phyloP scores from a whole-genome alignment of 2,329 filamentous ascomycete genomes.

The Fusarium sp. region DNA sequence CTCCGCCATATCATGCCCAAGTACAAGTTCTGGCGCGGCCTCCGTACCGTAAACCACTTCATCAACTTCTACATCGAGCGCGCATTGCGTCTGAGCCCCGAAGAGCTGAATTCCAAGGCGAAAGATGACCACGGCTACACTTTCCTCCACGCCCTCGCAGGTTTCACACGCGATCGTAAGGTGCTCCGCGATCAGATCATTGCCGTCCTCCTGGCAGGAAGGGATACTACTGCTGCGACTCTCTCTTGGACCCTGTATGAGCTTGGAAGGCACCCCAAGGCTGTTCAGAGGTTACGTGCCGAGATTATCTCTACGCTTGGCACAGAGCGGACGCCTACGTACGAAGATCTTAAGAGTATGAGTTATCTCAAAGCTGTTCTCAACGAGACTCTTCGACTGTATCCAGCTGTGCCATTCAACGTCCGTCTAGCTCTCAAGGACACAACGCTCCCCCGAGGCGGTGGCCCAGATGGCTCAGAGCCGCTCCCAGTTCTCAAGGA shows the following conservation, averaged over 20 bases:
- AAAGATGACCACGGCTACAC: slow-evolving; percentile 80
- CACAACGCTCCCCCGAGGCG: slow-evolving; percentile 79
- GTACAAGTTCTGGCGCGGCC: slow-evolving; percentile 68
- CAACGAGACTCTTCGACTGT: slow-evolving; percentile 81
- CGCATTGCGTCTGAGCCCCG: slow-evolving; percentile 73
- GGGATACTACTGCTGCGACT: slow-evolving; percentile 87
- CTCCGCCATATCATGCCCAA: slow-evolving; percentile 72
- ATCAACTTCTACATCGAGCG: slow-evolving; percentile 82
- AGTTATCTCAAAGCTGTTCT: slow-evolving; percentile 80
- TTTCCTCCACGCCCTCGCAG: slow-evolving; percentile 86
- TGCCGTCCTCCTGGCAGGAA: slow-evolving; percentile 83
- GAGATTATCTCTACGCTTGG: slow-evolving; percentile 80
- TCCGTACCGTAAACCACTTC: slow-evolving; percentile 79
- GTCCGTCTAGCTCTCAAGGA: slow-evolving; percentile 77
- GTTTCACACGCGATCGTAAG: slow-evolving; percentile 77
- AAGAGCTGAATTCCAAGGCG: slow-evolving; percentile 77
- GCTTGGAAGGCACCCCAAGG: slow-evolving; percentile 75
- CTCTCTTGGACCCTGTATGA: slow-evolving; percentile 88
- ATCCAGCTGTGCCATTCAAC: slow-evolving; percentile 84
- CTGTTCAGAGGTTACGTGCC: slow-evolving; percentile 73
- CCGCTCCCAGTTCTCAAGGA: slow-evolving; percentile 76
- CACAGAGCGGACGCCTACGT: slow-evolving; percentile 71
- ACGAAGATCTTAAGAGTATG: slow-evolving; percentile 87
- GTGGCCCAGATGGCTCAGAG: slow-evolving; percentile 69
- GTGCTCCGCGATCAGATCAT: slow-evolving; percentile 87